Evolutionary conservation across 169 alveolate species (phyloP).

Genomic region (Eimeria zaria): DNA sequence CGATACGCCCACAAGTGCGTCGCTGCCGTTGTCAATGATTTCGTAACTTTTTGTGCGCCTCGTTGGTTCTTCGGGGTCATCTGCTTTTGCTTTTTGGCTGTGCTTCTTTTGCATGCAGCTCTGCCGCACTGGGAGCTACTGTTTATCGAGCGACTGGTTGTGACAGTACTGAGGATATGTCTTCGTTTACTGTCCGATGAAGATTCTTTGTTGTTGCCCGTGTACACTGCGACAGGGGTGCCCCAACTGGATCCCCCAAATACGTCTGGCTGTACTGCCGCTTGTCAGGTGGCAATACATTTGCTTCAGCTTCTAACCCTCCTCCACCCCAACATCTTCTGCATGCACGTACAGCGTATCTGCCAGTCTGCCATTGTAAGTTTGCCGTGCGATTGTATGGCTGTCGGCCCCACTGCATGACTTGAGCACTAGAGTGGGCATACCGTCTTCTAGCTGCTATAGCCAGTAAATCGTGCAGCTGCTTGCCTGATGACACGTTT

Average conservation of each 20-base stretch:
- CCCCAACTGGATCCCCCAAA: constrained; percentile 10
- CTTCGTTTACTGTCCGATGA: constrained; percentile 55
- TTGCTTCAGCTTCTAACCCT: constrained; percentile 68
- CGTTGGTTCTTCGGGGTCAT: neutral
- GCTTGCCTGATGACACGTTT: neutral
- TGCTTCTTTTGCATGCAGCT: constrained; percentile 34
- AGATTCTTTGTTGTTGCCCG: constrained; percentile 53
- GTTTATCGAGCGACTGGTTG: constrained; percentile 83
- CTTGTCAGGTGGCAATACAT: constrained; percentile 53
- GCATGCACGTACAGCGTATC: constrained; percentile 78
- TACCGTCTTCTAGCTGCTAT: neutral
- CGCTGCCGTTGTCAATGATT: neutral
- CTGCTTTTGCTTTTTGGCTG: neutral
- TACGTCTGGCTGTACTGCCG: constrained; percentile 36
- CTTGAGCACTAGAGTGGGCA: neutral
- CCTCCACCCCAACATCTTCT: constrained; percentile 83
- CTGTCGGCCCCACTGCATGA: neutral
- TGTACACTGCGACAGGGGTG: constrained; percentile 19
- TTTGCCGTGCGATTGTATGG: neutral
- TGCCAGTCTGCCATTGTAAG: constrained; percentile 62
- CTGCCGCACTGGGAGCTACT: constrained; percentile 78
- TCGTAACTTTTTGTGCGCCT: neutral
- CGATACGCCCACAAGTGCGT: constrained; percentile 64
- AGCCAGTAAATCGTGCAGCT: neutral
- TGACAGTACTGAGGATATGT: constrained; percentile 62